A percentile compares a stretch with the other conserved stretches of the same genome.
These are phyloP conservation scores for Boletus subcaerulescens DNA, from an alignment of 768 basidiomycete species.

Conservation along the genomic window DNA sequence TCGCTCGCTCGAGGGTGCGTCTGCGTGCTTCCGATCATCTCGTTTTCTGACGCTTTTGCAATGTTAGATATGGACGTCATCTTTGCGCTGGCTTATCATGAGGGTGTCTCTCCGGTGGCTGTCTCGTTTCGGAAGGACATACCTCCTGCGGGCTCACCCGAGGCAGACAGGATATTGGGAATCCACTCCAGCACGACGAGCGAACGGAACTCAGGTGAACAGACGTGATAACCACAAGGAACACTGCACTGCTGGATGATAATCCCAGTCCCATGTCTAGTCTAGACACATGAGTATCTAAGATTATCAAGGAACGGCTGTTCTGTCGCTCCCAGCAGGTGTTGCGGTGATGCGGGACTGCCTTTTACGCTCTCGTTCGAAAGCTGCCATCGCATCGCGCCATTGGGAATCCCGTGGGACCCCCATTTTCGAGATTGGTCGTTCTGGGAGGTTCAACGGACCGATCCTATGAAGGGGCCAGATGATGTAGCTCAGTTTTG, in stretches of 20 bases:
- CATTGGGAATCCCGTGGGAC: constrained; percentile 22
- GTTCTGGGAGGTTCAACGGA: constrained; percentile 23
- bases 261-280: neutral
- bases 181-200: constrained; percentile 15
- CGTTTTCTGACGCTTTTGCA: neutral
- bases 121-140: constrained; percentile 45
- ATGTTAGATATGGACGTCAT: constrained; percentile 44
- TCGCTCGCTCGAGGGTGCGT: constrained; percentile 52
- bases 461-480: constrained; percentile 55
- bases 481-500: constrained; percentile 46
- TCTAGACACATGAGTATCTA: neutral
- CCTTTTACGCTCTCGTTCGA: constrained; percentile 29
- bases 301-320: neutral
- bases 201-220: constrained; percentile 4
- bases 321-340: neutral
- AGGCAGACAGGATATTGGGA: constrained; percentile 45
- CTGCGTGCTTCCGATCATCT: neutral
- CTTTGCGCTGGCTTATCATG: constrained; percentile 44
- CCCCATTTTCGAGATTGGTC: constrained; percentile 16
- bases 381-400: constrained; percentile 29
- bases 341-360: constrained; percentile 18
- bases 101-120: constrained; percentile 42
- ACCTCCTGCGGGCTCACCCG: constrained; percentile 42
- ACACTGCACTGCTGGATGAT: neutral
- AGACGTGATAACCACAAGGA: neutral